A percentile compares a stretch with the other conserved stretches of the same genome.
Evolutionary conservation across 768 basidiomycete genomes (phyloP).

Genomic region (Phylloporus sp.): DNA sequence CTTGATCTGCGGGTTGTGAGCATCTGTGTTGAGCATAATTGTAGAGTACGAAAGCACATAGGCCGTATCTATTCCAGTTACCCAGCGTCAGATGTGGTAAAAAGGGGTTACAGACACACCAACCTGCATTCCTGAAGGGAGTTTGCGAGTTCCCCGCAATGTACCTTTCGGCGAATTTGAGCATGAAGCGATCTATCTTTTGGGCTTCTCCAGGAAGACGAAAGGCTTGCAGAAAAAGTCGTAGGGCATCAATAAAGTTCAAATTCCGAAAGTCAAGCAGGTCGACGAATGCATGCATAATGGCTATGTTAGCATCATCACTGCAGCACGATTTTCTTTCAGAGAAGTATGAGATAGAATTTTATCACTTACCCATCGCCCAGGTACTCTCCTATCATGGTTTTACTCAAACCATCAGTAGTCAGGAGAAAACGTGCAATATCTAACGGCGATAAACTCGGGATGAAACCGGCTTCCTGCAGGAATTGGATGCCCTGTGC

Average conservation of each 20-base stretch:
- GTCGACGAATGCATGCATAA: constrained; percentile 98
- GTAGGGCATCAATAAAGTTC: constrained; percentile 84
- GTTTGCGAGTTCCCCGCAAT: constrained; percentile 83
- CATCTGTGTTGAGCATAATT: constrained; percentile 96
- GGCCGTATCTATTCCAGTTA: constrained; percentile 60
- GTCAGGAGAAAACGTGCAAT: constrained; percentile 80
- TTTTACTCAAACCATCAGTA: constrained; percentile 91
- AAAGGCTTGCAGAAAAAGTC: constrained; percentile 90
- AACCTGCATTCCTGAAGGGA: constrained; percentile 91
- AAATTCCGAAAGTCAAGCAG: constrained; percentile 78
- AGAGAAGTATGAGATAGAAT: neutral
- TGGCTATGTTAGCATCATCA: constrained; percentile 83
- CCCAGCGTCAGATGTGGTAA: constrained; percentile 5
- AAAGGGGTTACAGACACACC: constrained; percentile 22
- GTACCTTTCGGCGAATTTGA: constrained; percentile 97
- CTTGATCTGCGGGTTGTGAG: constrained; percentile 93
- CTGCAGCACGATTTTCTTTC: constrained; percentile 37
- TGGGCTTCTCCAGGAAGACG: constrained; percentile 96
- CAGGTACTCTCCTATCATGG: constrained; percentile 96
- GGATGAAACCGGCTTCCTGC: constrained; percentile 82
- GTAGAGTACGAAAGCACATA: constrained; percentile 94
- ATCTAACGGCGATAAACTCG: constrained; percentile 62
- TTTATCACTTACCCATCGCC: constrained; percentile 78
- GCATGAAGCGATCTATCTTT: constrained; percentile 98
- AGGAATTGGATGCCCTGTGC: constrained; percentile 83